Conservation (phyloP, 2,329 filamentous ascomycete genomes). For the Pseudogymnoascus sp. region DNA sequence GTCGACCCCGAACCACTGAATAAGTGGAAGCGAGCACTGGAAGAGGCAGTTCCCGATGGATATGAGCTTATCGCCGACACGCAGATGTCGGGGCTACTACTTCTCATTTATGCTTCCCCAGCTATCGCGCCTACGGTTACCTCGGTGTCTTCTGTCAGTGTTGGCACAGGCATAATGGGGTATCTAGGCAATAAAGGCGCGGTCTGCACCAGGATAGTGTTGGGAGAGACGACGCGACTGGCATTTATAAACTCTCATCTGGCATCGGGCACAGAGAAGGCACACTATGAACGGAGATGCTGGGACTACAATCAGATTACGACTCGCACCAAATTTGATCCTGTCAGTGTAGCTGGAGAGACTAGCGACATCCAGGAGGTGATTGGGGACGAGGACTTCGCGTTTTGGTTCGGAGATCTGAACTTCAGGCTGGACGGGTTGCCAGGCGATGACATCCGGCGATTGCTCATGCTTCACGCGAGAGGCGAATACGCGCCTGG, state of each 20-base stretch:
- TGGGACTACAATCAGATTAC: slow-evolving; percentile 84
- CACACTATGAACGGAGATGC: slow-evolving; percentile 72
- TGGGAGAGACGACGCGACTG: slow-evolving; percentile 83
- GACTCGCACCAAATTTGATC: slow-evolving; percentile 69
- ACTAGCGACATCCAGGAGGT: slow-evolving; percentile 58
- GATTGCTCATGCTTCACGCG: slow-evolving; percentile 75
- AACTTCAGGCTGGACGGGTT: slow-evolving; percentile 89
- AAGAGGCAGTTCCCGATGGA: slow-evolving; percentile 65
- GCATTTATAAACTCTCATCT: slow-evolving; percentile 91
- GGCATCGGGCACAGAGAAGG: slow-evolving; percentile 75
- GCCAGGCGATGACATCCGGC: slow-evolving; percentile 82
- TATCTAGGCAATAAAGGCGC: slow-evolving; percentile 97
- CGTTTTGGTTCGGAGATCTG: slow-evolving; percentile 93
- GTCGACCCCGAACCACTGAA: slow-evolving; percentile 64
- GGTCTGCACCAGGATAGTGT: slow-evolving; percentile 69
- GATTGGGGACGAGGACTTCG: slow-evolving; percentile 86
- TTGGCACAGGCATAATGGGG: slow-evolving; percentile 84
- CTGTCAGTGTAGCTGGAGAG: slow-evolving; percentile 60
- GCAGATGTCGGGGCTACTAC: slow-evolving; percentile 77
- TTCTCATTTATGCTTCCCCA: slow-evolving; percentile 80
- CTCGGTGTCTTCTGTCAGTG: slow-evolving; percentile 72
- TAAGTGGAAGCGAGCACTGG: slow-evolving; percentile 75
- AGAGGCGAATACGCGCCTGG: slow-evolving; percentile 65
- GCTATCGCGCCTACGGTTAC: slow-evolving; percentile 67
- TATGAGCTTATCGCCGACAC: slow-evolving; percentile 74